These are phyloP conservation scores for Auricularia cornea DNA, from an alignment of 768 basidiomycete genomes.

Conservation along the genomic window DNA sequence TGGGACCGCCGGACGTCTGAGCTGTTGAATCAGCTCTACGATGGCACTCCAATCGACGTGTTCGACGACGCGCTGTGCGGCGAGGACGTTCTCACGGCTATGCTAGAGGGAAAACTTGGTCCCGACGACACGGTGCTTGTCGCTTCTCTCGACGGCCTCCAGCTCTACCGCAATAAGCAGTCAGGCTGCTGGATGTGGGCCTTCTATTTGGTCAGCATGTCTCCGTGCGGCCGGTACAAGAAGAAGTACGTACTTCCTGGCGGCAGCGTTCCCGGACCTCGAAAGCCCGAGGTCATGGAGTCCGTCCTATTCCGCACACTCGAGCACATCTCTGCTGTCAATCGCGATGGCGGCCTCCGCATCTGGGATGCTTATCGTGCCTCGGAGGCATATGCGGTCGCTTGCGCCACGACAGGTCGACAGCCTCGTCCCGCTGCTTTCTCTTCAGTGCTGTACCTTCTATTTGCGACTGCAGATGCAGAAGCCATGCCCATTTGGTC, in stretches of 20 bases:
- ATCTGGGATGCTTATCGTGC: constrained; percentile 24
- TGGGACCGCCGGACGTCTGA: not conserved
- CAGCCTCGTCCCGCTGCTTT: not conserved
- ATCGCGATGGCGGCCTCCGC: constrained; percentile 20
- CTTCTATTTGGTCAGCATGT: constrained; percentile 29
- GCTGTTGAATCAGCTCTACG: constrained; percentile 3
- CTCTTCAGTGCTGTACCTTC: constrained; percentile 9
- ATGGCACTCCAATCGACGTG: not conserved
- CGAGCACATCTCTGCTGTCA: constrained; percentile 24
- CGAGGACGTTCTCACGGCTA: constrained; percentile 6
- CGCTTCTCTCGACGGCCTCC: constrained; percentile 32
- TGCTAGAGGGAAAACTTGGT: constrained; percentile 8
- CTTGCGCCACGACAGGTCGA: not conserved
- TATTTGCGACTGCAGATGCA: constrained; percentile 24
- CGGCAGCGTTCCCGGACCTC: constrained; percentile 23
- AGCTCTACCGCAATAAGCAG: constrained; percentile 30
- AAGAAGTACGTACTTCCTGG: constrained; percentile 25
- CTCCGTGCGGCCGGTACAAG: constrained; percentile 22
- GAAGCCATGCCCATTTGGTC: constrained; percentile 24
- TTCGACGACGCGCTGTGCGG: constrained; percentile 13
- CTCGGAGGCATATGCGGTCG: not conserved
- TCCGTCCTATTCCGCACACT: constrained; percentile 28
- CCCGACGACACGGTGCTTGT: constrained; percentile 25
- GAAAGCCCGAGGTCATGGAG: constrained; percentile 26
- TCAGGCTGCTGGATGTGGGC: constrained; percentile 31